These are phyloP conservation scores for Akanthomyces dipterigenus DNA, from an alignment of 2,329 filamentous ascomycete genomes.

Conservation along the genomic window DNA sequence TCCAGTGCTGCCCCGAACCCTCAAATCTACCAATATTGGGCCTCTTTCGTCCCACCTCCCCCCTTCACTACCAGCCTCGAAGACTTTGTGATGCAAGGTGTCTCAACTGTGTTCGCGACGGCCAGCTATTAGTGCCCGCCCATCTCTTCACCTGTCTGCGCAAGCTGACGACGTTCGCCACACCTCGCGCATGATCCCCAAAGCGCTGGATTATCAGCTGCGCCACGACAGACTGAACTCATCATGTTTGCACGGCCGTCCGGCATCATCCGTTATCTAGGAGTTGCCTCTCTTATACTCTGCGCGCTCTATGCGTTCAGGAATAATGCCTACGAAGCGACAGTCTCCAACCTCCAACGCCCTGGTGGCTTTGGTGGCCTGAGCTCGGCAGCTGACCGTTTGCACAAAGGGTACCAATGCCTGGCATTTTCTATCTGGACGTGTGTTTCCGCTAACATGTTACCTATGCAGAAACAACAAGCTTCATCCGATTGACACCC, in stretches of 20 bases:
- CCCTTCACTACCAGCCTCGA: neutral
- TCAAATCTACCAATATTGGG: neutral
- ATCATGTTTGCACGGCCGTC: conserved; percentile 30
- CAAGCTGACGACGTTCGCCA: neutral
- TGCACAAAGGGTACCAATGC: neutral
- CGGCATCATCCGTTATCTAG: conserved; percentile 34
- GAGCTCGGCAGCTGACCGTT: neutral
- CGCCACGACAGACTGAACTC: neutral
- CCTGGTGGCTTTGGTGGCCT: conserved; percentile 9
- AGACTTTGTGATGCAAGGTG: neutral
- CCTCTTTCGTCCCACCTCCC: neutral
- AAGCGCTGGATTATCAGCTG: neutral
- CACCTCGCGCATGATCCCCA: neutral
- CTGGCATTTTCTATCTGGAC: too few relatives aligned
- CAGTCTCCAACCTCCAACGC: neutral
- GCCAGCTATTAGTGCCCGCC: neutral
- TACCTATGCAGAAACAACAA: neutral
- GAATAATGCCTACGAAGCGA: conserved; percentile 16
- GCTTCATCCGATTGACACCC: conserved; percentile 44
- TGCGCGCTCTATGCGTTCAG: conserved; percentile 25
- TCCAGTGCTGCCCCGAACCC: neutral
- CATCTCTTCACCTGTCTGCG: neutral
- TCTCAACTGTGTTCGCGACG: neutral
- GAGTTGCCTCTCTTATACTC: conserved; percentile 31
- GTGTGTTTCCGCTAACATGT: neutral